Evolutionary conservation across 163 green algal species (phyloP).

Genomic region (Scenedesmus sp.): DNA sequence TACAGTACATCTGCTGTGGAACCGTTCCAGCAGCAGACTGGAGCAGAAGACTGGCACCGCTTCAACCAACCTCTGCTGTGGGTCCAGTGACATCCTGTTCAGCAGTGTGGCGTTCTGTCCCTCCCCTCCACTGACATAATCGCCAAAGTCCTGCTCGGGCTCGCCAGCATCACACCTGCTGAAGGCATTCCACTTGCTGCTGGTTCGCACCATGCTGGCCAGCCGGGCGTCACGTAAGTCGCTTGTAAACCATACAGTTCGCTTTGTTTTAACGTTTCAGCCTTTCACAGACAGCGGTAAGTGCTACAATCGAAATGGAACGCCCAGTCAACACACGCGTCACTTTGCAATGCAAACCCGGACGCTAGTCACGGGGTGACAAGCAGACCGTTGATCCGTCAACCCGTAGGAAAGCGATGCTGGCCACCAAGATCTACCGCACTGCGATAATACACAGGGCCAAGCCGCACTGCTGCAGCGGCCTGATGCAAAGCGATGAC

Average conservation of each 20-base stretch:
- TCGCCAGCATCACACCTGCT: slow-evolving; percentile 21
- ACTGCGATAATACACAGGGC: too few relatives aligned
- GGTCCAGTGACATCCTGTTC: background rate
- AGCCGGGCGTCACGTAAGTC: background rate
- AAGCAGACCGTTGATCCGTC: too few relatives aligned
- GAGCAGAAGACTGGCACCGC: background rate
- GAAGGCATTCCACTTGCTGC: slow-evolving; percentile 40
- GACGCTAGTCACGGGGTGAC: background rate
- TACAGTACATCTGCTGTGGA: background rate
- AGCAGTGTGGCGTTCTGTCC: background rate
- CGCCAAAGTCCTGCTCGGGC: background rate
- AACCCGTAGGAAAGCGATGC: background rate
- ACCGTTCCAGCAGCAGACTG: too few relatives aligned
- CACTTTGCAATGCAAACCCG: background rate
- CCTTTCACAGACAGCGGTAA: background rate
- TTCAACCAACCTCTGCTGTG: background rate
- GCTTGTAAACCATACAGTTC: background rate
- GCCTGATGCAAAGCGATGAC: background rate
- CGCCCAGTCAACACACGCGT: slow-evolving; percentile 6
- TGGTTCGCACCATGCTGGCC: slow-evolving; percentile 16
- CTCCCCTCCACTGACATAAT: background rate
- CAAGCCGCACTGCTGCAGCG: background rate
- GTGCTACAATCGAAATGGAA: background rate
- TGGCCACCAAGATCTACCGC: too few relatives aligned
- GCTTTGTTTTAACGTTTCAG: background rate